A percentile compares a stretch with the other conserved stretches of the same genome.
Evolutionary conservation across 2,329 filamentous ascomycete genomes (phyloP).

Genomic region (Talaromyces sp.): DNA sequence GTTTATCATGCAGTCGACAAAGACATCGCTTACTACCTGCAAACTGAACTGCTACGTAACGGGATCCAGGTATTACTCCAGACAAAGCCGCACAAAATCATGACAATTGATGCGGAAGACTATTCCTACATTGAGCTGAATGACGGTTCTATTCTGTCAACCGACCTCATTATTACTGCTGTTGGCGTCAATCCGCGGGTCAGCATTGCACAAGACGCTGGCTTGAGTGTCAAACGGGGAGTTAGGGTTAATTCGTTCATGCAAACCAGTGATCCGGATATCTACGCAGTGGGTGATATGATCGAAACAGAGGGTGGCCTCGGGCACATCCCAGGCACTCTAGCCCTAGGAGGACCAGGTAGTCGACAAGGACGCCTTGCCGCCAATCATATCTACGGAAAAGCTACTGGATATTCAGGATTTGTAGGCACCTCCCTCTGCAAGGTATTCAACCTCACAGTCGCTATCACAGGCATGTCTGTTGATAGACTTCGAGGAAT

Average conservation of each 20-base stretch:
- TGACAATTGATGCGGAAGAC: background rate
- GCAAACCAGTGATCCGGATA: slow-evolving; percentile 6
- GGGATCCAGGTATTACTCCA: background rate
- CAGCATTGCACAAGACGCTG: background rate
- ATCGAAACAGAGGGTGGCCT: slow-evolving; percentile 4
- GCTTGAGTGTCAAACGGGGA: slow-evolving; percentile 1
- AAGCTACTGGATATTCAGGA: slow-evolving; percentile 3
- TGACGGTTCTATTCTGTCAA: background rate
- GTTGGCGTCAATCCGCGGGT: slow-evolving; percentile 4
- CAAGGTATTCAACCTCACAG: background rate
- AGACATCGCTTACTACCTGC: background rate
- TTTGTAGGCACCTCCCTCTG: background rate
- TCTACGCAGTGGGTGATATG: slow-evolving; percentile 5
- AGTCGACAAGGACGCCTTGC: slow-evolving; percentile 6
- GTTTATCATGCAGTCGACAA: slow-evolving; percentile 1
- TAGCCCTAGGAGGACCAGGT: slow-evolving; percentile 1
- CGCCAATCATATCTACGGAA: slow-evolving; percentile 2
- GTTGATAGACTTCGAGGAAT: background rate
- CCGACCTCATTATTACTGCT: slow-evolving; percentile 5
- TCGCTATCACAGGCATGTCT: background rate
- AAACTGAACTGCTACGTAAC: background rate
- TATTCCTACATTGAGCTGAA: background rate
- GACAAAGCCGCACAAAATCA: background rate
- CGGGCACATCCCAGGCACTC: background rate
- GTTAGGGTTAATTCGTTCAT: slow-evolving; percentile 4